Base-by-base conservation (phyloP, 805 yeast species). In the Metschnikowia lunata region DNA sequence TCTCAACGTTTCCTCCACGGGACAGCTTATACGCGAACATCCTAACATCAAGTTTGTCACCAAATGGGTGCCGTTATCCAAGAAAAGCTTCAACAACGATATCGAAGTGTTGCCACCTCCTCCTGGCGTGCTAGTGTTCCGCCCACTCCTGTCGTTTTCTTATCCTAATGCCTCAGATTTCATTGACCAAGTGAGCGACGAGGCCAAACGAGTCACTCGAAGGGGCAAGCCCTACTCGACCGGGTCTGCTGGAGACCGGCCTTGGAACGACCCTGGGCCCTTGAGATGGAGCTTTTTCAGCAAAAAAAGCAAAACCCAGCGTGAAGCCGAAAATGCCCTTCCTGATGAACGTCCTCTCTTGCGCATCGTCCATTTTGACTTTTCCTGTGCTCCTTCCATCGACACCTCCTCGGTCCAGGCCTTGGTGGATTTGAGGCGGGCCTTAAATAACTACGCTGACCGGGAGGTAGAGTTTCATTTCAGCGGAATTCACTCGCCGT, bases 191-290 rank as follows among this genome's bases (percentile, higher is more conserved):
- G 74, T 90, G 13, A 69, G 80, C 37, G 90, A 85, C 48, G 82
- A 83, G 53, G 82, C 85, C 32, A 81, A 80, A 60, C 62, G 67
- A 35, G 44, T 59, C 8, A 86, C 95, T 1, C 75, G 75, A 54
- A 76, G 85, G 41, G 89, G 89, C 27, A 71, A 74, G 41, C 71
- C 74, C 30, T 68, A 64, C 47, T 45, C 55, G 37, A 52, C 36
- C 27, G 49, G 58, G 0, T 61, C 61, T 36, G 52, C 68, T n/a
- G 80, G 85, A 35, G 83, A 83, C 45, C 76, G 89, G 51, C 90
- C 96, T 14, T 90, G 97, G 96, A 89, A 89, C 60, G 91, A 89
- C 58, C 89, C 89, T 13, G 95, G 95, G 50, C 86, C 75, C 34
- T 66, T 74, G 49, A 61, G 57, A 36, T 64, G 71, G 61, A 62